These are phyloP conservation scores for Moesziomyces antarcticus DNA, from an alignment of 1,284 basidiomycete genomes.

Conservation along the genomic window DNA sequence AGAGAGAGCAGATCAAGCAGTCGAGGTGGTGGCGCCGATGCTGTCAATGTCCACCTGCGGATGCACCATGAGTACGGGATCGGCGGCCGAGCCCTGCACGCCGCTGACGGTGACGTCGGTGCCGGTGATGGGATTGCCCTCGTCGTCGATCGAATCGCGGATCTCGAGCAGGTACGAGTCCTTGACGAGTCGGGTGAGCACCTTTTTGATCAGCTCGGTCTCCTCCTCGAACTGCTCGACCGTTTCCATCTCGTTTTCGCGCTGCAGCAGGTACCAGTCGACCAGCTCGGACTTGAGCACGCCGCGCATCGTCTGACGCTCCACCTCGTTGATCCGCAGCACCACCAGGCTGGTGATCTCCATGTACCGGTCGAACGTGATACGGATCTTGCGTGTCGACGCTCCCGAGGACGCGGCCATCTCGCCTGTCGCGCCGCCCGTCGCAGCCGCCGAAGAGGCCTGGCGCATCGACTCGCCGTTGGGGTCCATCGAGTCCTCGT, in stretches of 20 bases:
- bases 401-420: constrained; percentile 22
- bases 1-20: constrained; percentile 2
- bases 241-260: constrained; percentile 82
- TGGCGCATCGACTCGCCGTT: constrained; percentile 72
- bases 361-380: constrained; percentile 95
- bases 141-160: constrained; percentile 45
- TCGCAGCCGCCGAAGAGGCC: constrained; percentile 64
- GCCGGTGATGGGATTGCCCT: constrained; percentile 39
- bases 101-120: constrained; percentile 23
- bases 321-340: constrained; percentile 81
- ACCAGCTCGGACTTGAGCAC: constrained; percentile 82
- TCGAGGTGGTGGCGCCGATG: constrained; percentile 29
- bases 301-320: constrained; percentile 80
- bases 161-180: constrained; percentile 69
- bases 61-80: constrained; percentile 56
- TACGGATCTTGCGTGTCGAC: constrained; percentile 75
- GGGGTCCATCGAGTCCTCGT: constrained; percentile 72
- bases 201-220: constrained; percentile 87
- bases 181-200: constrained; percentile 88
- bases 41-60: constrained; percentile 62
- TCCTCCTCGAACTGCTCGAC: constrained; percentile 92
- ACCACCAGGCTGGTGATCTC: constrained; percentile 88
- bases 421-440: constrained; percentile 4
- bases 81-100: constrained; percentile 13
- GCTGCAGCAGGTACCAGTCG: constrained; percentile 92